A percentile compares a stretch with the other conserved stretches of the same genome.
These are phyloP conservation scores for Penicillium decumbens DNA, from an alignment of 2,329 filamentous ascomycete genomes.

Conservation along the genomic window DNA sequence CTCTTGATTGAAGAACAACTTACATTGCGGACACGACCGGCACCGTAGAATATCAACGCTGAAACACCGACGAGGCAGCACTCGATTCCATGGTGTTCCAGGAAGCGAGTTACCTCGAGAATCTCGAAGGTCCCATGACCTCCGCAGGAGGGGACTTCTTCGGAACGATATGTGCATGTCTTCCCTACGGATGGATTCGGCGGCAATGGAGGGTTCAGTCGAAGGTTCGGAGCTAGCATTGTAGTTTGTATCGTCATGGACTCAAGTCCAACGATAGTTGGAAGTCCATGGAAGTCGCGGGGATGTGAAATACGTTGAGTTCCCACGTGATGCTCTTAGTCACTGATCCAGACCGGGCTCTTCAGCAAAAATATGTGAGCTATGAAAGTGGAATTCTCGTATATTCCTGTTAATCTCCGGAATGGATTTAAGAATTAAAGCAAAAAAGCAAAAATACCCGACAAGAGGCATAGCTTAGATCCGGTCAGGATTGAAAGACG, in stretches of 20 bases:
- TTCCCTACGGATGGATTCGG: conserved; percentile 12
- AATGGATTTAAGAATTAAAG: too few relatives aligned
- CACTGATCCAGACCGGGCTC: conserved; percentile 13
- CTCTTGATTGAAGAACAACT: conserved; percentile 4
- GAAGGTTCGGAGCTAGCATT: conserved; percentile 19
- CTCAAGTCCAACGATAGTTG: neutral
- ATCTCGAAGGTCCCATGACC: conserved; percentile 26
- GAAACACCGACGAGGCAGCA: conserved; percentile 29
- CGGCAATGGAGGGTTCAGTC: conserved; percentile 9
- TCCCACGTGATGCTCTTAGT: conserved; percentile 18
- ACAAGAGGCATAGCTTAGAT: neutral
- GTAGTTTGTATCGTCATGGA: conserved; percentile 1
- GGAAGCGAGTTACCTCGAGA: conserved; percentile 24
- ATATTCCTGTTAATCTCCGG: neutral
- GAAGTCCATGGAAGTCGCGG: conserved; percentile 8
- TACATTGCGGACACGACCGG: conserved; percentile 25
- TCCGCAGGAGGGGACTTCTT: conserved; percentile 20
- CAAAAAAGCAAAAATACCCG: neutral
- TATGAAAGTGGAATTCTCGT: neutral
- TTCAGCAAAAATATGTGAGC: neutral
- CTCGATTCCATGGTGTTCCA: conserved; percentile 27
- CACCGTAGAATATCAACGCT: conserved; percentile 28
- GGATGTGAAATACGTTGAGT: conserved; percentile 12
- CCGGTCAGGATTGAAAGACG: neutral
- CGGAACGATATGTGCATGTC: conserved; percentile 15